phyloP scores from a whole-genome alignment of 2,329 filamentous ascomycete genomes.

The Dothiorella sarmentorum region DNA sequence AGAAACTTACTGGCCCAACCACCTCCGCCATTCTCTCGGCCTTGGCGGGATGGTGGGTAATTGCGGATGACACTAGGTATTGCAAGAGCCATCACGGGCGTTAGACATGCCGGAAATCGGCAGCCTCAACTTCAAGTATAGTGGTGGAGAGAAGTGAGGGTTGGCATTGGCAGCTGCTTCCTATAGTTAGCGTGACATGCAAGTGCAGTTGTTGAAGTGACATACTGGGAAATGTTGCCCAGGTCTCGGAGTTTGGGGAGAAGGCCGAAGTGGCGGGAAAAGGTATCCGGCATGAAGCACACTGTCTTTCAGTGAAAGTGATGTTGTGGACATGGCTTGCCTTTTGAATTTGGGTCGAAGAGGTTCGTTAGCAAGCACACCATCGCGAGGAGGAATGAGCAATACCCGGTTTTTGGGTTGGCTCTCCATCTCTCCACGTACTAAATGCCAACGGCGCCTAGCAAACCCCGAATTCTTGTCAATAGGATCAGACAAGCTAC shows the following conservation, averaged over 20 bases:
- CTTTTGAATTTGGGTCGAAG: constrained; percentile 68
- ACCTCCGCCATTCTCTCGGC: constrained; percentile 62
- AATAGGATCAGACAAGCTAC: constrained; percentile 1
- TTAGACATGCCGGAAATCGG: constrained; percentile 44
- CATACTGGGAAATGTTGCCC: constrained; percentile 56
- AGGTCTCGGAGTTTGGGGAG: constrained; percentile 59
- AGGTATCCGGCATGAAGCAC: constrained; percentile 60
- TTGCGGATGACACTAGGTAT: constrained; percentile 67
- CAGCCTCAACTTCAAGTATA: constrained; percentile 28
- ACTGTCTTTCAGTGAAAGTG: constrained; percentile 43
- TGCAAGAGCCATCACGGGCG: constrained; percentile 67
- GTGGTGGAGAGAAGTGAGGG: constrained; percentile 32
- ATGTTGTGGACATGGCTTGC: constrained; percentile 51
- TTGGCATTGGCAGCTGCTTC: constrained; percentile 55
- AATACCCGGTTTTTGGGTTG: constrained; percentile 65
- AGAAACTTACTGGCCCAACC: constrained; percentile 59
- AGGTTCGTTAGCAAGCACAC: constrained; percentile 69
- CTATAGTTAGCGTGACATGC: not conserved
- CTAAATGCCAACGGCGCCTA: constrained; percentile 74
- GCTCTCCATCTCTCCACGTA: constrained; percentile 73
- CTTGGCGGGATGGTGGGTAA: constrained; percentile 57
- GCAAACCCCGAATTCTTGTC: not conserved
- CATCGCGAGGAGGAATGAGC: constrained; percentile 68
- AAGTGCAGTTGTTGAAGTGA: constrained; percentile 18
- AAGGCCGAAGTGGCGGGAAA: constrained; percentile 66